A percentile compares a stretch with the other conserved stretches of the same genome.
Evolutionary conservation across 2,329 filamentous ascomycete species (phyloP).

Genomic region (Basipetospora chlamydospora): DNA sequence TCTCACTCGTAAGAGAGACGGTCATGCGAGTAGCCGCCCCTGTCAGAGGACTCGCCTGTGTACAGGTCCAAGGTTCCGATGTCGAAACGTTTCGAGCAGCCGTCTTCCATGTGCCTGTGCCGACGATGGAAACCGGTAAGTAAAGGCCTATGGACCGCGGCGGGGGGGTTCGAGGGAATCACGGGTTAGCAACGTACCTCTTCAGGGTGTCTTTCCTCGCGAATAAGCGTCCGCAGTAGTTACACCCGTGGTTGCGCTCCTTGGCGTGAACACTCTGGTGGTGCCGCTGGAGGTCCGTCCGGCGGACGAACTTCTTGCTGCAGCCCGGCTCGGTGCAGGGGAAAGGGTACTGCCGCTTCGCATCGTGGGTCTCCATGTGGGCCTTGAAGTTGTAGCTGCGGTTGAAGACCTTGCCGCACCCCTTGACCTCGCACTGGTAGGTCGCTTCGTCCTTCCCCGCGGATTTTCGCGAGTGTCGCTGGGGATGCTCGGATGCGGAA

Average conservation of each 20-base stretch:
- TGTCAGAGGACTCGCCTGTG: no score
- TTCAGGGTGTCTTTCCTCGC: conserved; percentile 70
- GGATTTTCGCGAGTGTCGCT: conserved; percentile 37
- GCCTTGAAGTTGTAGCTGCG: conserved; percentile 77
- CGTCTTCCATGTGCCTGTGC: conserved; percentile 66
- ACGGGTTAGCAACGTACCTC: conserved; percentile 39
- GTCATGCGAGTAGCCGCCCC: no score
- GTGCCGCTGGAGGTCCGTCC: conserved; percentile 58
- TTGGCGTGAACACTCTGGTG: conserved; percentile 59
- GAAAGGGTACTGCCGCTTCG: conserved; percentile 55
- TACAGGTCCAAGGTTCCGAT: conserved; percentile 36
- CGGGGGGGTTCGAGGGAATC: no score
- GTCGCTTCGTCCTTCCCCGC: conserved; percentile 57
- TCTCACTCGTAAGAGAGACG: no score
- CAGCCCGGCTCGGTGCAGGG: conserved; percentile 52
- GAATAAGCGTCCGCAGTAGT: conserved; percentile 57
- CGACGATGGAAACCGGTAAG: not conserved
- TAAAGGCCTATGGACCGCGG: no score
- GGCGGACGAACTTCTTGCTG: conserved; percentile 63
- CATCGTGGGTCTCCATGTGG: conserved; percentile 73
- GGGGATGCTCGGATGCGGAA: no score
- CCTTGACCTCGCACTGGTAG: conserved; percentile 50
- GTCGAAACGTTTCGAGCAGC: conserved; percentile 54
- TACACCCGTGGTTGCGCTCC: conserved; percentile 53
- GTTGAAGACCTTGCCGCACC: conserved; percentile 68